phyloP scores from a whole-genome alignment of 148 eudicot species.

The Fallopia convolvulus region DNA sequence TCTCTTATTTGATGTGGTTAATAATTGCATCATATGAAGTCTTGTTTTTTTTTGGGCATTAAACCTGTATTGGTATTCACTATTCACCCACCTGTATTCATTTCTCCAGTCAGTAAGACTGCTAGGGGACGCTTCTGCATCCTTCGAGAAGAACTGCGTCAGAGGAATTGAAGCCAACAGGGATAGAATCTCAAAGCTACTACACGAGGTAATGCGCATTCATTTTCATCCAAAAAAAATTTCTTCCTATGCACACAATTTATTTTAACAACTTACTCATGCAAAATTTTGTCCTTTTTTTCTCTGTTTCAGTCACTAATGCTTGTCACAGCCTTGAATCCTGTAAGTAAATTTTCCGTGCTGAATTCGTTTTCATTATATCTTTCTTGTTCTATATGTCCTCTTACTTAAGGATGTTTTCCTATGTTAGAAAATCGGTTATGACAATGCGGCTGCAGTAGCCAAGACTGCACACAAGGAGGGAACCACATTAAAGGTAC shows the following conservation, averaged over 20 bases:
- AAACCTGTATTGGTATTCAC: neutral
- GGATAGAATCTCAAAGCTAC: conserved; percentile 72
- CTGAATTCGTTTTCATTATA: neutral
- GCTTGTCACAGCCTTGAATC: conserved; percentile 96
- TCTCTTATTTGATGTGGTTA: neutral
- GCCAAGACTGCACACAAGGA: conserved; percentile 97
- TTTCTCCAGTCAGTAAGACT: conserved; percentile 63
- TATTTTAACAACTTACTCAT: conserved; percentile 19
- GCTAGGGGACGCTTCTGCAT: conserved; percentile 88
- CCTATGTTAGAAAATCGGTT: conserved; percentile 72
- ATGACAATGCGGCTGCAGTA: conserved; percentile 92
- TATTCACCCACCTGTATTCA: neutral
- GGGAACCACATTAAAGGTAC: conserved; percentile 76
- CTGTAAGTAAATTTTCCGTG: conserved; percentile 45
- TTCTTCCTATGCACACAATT: neutral
- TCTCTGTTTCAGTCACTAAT: conserved; percentile 68
- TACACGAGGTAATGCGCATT: conserved; percentile 58
- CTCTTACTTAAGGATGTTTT: neutral
- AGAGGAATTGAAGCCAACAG: conserved; percentile 90
- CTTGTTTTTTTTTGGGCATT: neutral
- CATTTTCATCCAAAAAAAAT: neutral
- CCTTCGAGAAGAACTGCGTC: conserved; percentile 94
- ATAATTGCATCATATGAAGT: neutral
- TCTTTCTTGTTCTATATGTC: neutral
- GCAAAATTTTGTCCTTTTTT: neutral